Percentiles rank a stretch among this genome's conserved stretches.
Evolutionary conservation across 768 basidiomycete genomes (phyloP).

Genomic region (Daedaleopsis nitida): DNA sequence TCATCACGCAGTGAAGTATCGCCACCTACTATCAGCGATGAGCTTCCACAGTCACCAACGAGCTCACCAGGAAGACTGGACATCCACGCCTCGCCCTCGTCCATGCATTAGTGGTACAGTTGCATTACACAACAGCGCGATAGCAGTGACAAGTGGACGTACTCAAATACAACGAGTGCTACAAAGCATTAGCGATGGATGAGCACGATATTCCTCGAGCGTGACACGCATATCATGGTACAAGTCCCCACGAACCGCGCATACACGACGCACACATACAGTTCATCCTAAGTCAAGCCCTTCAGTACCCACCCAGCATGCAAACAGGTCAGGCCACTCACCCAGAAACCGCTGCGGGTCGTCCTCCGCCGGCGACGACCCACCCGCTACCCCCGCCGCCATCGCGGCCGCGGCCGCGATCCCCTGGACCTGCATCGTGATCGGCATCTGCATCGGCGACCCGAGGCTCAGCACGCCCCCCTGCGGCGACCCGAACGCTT

Average conservation of each 20-base stretch:
- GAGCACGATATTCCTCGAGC: not conserved
- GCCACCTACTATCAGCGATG: too few species aligned
- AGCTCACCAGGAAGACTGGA: too few species aligned
- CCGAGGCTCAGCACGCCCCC: slow-evolving; percentile 4
- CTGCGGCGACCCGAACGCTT: slow-evolving; percentile 5
- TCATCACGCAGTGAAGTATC: too few species aligned
- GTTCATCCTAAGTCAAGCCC: not conserved
- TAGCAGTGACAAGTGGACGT: not conserved
- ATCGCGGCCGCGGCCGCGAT: too few species aligned
- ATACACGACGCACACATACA: not conserved
- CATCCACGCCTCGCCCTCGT: not conserved
- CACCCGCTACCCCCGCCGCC: not conserved
- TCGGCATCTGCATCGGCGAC: slow-evolving; percentile 5
- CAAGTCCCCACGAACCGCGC: not conserved
- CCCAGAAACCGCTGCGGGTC: not conserved
- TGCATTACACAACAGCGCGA: not conserved
- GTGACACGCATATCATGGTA: not conserved
- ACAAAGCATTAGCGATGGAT: not conserved
- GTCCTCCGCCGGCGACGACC: slow-evolving; percentile 8
- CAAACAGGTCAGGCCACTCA: not conserved
- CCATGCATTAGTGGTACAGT: not conserved
- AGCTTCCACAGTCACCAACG: too few species aligned
- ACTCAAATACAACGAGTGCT: not conserved
- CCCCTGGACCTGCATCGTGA: not conserved
- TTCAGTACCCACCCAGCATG: not conserved